Evolutionary conservation across 768 basidiomycete genomes (phyloP), one percentile per base, ranked within the genome.

Genomic region (Suillus luteus): DNA sequence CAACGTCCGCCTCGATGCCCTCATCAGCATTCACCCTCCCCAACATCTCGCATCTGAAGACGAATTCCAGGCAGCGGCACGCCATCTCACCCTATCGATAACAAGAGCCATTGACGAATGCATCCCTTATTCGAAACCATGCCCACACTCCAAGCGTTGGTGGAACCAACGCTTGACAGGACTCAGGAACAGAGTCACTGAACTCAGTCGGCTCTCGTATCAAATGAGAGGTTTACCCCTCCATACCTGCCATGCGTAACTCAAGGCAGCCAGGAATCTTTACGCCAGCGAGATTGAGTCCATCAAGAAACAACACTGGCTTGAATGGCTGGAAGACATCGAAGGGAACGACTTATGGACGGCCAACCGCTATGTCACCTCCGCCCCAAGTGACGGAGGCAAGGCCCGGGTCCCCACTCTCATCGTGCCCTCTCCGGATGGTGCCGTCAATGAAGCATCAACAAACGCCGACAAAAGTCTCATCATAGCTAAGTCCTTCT

Each of bases 401-500:
- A 38, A 59, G 0, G 4, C 62, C 0, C 0, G 43, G 0, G 52
- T 67, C 2, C 66, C 40, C 0, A 61, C 37, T 1, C 54, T 63
- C 12, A 60, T 5, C 0, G 27, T 27, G 3, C 27, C 27, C 27
- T 27, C 27, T 27, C 27, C 27, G 22, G 55, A 64, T 14, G 52
- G 64, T 22, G 44, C 49, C 11, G 46, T 38, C 2, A 27, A 22
- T 0, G 37, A 40, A 11, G 67, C 65, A 1, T n/a, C 0, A 1
- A 49, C 55, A 0, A 76, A 78, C 52, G 24, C 62, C 11, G 62
- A 69, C 2, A 76, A 76, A 38, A 66, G 70, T 54, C 3, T 62
- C 0, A 8, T 64, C 0, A 66, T 78, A 1, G 61, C 61, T 41
- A 15, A 64, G 3, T 31, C 67, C 2, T 77, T 77, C 63, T 77